Percentiles rank a stretch among this genome's conserved stretches.
Evolutionary conservation across 2,329 filamentous ascomycete species (phyloP).

Genomic region (Fusarium lateritium): DNA sequence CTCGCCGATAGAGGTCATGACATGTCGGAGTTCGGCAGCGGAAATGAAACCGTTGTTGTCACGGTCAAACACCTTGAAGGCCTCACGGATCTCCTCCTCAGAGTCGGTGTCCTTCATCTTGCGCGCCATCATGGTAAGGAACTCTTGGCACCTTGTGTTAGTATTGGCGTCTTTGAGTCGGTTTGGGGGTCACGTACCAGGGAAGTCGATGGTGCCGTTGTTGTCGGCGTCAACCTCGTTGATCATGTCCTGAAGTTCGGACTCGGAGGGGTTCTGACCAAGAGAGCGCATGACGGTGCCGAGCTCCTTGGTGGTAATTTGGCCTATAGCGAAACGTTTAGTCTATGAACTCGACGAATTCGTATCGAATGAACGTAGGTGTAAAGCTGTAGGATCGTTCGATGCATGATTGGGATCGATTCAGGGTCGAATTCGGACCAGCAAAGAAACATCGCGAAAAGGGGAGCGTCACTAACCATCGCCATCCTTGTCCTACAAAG

Average conservation of each 20-base stretch:
- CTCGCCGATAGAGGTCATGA: constrained; percentile 94
- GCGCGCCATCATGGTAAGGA: constrained; percentile 93
- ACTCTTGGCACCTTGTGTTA: constrained; percentile 70
- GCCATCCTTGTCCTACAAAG: constrained; percentile 84
- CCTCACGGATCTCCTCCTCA: constrained; percentile 90
- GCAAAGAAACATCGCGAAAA: constrained; percentile 28
- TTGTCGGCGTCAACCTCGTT: constrained; percentile 94
- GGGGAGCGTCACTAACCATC: constrained; percentile 77
- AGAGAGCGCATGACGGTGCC: constrained; percentile 93
- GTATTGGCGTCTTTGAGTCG: constrained; percentile 9
- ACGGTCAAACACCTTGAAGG: constrained; percentile 91
- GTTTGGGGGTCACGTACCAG: constrained; percentile 69
- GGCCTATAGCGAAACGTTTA: constrained; percentile 68
- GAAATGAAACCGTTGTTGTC: constrained; percentile 96
- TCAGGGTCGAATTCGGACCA: constrained; percentile 25
- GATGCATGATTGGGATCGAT: constrained; percentile 22
- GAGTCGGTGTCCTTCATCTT: constrained; percentile 97
- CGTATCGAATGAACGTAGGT: constrained; percentile 13
- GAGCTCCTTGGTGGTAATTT: constrained; percentile 93
- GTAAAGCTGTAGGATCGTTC: not conserved
- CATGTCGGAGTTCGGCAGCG: constrained; percentile 87
- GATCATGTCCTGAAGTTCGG: constrained; percentile 93
- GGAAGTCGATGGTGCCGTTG: constrained; percentile 93
- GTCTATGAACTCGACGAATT: constrained; percentile 29
- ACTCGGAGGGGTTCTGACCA: constrained; percentile 91